Base-by-base conservation (phyloP, 140 eudicot species). In the Bidens hawaiensis region DNA sequence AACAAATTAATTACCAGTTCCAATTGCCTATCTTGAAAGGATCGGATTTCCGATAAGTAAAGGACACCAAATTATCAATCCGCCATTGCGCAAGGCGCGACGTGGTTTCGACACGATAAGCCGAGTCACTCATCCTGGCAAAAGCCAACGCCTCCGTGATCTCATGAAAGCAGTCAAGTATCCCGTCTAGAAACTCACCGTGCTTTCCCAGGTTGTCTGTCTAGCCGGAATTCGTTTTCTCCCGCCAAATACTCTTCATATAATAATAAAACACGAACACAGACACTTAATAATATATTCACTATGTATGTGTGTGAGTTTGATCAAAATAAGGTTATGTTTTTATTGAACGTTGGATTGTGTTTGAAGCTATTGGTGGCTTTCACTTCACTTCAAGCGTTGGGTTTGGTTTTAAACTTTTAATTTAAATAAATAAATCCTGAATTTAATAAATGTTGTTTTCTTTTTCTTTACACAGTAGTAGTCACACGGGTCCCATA, bases 21-120 rank as follows among this genome's bases (percentile, higher is more conserved):
- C 97, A 89, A 27, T 75, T 77, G 9, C 97, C 97, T 65, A 85
- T 80, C 78, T 74, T 80, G 81, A 89, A 89, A 74, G 91, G 91
- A 78, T 89, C 88, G 41, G 97, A 89, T 61, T 83, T 86, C 15
- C 95, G 78, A 38, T 80, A 80, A 36, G 90, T 75, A 48, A 85
- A 85, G 5, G 95, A 78, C 24, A 88, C 83, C 68, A 82, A 65
- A 26, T 82, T 80, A 13, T 85, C 86, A 72, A 89, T 80, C 40
- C 97, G 66, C 97, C 97, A 89, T 82, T 89, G 97, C 12, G 95
- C 97, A 60, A 89, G 86, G 36, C 97, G 94, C 4, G 95, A 76
- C 16, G 97, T 89, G 27, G 97, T 88, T 41, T 80, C 95, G 13
- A 89, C 97, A 11, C 88, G 78, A 40, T 88, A 84, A 72, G 85